These are phyloP conservation scores for Pseudohalonectria lignicola DNA, from an alignment of 2,329 filamentous ascomycete species.

Conservation along the genomic window DNA sequence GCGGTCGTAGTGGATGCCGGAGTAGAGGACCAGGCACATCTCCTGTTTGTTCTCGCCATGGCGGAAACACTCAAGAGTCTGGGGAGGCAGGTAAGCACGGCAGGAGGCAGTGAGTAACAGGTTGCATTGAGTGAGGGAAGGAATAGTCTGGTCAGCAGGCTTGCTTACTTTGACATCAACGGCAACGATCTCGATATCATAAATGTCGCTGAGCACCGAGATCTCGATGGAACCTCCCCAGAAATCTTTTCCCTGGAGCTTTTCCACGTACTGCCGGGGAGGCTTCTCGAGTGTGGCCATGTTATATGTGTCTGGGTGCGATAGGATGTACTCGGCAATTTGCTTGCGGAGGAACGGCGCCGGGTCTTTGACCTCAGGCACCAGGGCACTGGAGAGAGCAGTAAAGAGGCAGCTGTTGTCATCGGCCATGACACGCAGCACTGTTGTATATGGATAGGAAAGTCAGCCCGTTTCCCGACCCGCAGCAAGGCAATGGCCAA, in stretches of 20 bases:
- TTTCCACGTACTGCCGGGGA: slow-evolving; percentile 66
- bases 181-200: slow-evolving; percentile 74
- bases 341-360: slow-evolving; percentile 55
- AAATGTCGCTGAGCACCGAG: slow-evolving; percentile 72
- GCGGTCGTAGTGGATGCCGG: slow-evolving; percentile 87
- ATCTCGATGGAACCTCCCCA: slow-evolving; percentile 94
- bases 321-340: slow-evolving; percentile 68
- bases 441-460: slow-evolving; percentile 28
- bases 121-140: no score
- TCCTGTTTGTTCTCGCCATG: slow-evolving; percentile 61
- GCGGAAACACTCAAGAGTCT: slow-evolving; percentile 10
- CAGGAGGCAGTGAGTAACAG: no score
- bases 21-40: slow-evolving; percentile 77
- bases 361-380: slow-evolving; percentile 33
- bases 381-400: slow-evolving; percentile 72
- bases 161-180: slow-evolving; percentile 59
- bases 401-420: slow-evolving; percentile 94
- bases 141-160: no score
- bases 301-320: slow-evolving; percentile 60
- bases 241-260: slow-evolving; percentile 68
- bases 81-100: no score
- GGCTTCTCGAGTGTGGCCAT: slow-evolving; percentile 62
- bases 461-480: no score
- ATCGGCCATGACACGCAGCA: slow-evolving; percentile 90
- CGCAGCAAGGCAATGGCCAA: no score